These are phyloP conservation scores for Garcia nutans DNA, from an alignment of 345 rosid species.

Conservation along the genomic window DNA sequence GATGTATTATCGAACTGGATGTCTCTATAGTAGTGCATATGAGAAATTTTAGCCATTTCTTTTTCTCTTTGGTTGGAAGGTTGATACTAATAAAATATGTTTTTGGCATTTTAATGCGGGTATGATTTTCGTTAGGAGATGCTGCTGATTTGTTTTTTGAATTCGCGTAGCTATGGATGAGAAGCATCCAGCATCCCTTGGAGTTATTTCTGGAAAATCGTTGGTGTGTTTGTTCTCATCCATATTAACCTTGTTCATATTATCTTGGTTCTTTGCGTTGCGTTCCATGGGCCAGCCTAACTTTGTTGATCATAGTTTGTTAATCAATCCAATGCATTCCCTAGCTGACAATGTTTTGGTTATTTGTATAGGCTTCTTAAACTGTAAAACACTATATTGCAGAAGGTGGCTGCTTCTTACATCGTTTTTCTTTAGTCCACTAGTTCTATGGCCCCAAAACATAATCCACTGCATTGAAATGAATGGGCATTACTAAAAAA, in stretches of 20 bases:
- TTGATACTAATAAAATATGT: neutral
- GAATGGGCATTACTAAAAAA: too few species aligned
- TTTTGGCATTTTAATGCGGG: neutral
- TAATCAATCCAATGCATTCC: constrained; percentile 29
- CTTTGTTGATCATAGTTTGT: constrained; percentile 36
- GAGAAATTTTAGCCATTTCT: neutral
- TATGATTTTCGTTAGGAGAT: constrained; percentile 3
- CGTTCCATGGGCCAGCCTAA: constrained; percentile 48
- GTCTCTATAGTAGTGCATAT: too few species aligned
- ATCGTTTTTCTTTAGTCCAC: too few species aligned
- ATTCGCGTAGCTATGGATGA: constrained; percentile 48
- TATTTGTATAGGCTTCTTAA: too few species aligned
- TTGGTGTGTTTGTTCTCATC: constrained; percentile 47
- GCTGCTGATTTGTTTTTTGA: neutral
- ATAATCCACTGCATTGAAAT: too few species aligned
- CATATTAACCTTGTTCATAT: constrained; percentile 40
- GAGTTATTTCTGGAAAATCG: constrained; percentile 41
- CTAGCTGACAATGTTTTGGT: constrained; percentile 32
- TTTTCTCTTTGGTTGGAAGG: neutral
- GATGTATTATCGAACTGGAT: neutral
- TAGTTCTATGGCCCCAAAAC: too few species aligned
- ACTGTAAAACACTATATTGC: too few species aligned
- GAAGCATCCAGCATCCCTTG: constrained; percentile 38
- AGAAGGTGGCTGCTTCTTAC: too few species aligned
- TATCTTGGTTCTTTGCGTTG: constrained; percentile 76